Base-by-base conservation (phyloP, 2,329 filamentous ascomycete genomes). In the Tothia fuscella region DNA sequence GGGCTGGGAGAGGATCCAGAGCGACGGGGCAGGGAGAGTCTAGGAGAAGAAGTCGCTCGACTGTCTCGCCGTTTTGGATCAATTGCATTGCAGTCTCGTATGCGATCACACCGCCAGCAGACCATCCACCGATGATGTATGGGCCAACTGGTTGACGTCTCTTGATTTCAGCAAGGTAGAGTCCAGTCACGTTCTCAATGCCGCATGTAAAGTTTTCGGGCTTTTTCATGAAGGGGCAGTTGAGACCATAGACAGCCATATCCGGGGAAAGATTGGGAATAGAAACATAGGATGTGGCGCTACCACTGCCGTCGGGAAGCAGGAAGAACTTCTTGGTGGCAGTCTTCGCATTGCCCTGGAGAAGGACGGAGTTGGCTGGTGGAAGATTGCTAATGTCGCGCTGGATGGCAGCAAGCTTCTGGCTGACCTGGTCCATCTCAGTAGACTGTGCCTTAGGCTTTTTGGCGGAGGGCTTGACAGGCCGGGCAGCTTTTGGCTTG, bases 221-320 rank as follows among this genome's bases (percentile, higher is more conserved):
- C 2, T 68, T 73, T 62, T 76, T 80, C 74, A 82, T 78, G 63
- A 78, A 83, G 4, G 79, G 79, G 37, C 76, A 82, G 59, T 82
- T 82, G 49, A 83, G 59, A 41, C 68, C 68, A 49, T 65, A 71
- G 9, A 70, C 66, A 37, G 62, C 63, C 49, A 70, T 59, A 47
- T 70, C 63, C n/a, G 62, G 54, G 21, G 65, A 66, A 37, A 72
- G 64, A 48, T 73, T 70, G 33, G 71, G 65, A 35, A 77, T 74
- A 50, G 68, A 69, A 43, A 73, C 72, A 61, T 82, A 82, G 2
- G 76, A 80, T n/a, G 78, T 81, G 9, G 78, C 77, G 41, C 73
- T 55, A 62, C 78, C 70, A 48, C 64, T 74, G 48, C 57, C 70
- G 60, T 71, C 67, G 38, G 67, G 67, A 22, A 71, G 49, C 49